Conservation (phyloP, 345 rosid genomes). For the Corymbia maculata region DNA sequence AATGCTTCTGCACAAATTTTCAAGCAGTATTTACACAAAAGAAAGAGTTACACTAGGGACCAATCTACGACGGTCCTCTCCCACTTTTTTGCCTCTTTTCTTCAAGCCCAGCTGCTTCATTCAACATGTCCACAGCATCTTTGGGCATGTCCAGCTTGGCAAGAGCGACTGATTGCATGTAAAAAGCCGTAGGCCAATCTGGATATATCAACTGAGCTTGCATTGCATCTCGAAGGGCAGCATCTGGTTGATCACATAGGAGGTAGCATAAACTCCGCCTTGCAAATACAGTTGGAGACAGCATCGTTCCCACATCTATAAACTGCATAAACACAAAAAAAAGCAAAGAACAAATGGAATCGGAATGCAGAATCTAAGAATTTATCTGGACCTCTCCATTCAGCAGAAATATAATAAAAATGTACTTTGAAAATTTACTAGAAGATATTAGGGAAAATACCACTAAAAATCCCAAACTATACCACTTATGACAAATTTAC, state of each 20-base stretch:
- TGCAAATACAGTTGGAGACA: constrained; percentile 88
- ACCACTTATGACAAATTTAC: too few species aligned
- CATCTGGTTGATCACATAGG: constrained; percentile 76
- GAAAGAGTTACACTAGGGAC: not conserved
- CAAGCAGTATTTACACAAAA: not conserved
- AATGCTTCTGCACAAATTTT: not conserved
- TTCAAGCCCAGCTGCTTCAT: constrained; percentile 78
- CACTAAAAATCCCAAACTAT: too few species aligned
- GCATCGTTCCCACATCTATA: constrained; percentile 78
- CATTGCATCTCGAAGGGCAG: constrained; percentile 94
- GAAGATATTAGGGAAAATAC: not conserved
- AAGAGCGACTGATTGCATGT: constrained; percentile 96
- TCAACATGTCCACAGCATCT: constrained; percentile 92
- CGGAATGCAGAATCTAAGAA: not conserved
- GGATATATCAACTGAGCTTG: constrained; percentile 84
- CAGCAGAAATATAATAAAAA: not conserved
- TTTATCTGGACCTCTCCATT: not conserved
- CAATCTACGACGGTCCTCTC: constrained; percentile 31
- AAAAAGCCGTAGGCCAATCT: constrained; percentile 93
- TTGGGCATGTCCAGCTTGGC: constrained; percentile 92
- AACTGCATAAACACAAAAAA: constrained; percentile 35
- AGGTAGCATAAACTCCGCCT: constrained; percentile 89
- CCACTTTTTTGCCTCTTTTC: constrained; percentile 77
- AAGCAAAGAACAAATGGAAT: not conserved
- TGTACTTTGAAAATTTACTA: not conserved